These are phyloP conservation scores for Durusdinium trenchii DNA, from an alignment of 73 alveolate genomes.

Conservation along the genomic window DNA sequence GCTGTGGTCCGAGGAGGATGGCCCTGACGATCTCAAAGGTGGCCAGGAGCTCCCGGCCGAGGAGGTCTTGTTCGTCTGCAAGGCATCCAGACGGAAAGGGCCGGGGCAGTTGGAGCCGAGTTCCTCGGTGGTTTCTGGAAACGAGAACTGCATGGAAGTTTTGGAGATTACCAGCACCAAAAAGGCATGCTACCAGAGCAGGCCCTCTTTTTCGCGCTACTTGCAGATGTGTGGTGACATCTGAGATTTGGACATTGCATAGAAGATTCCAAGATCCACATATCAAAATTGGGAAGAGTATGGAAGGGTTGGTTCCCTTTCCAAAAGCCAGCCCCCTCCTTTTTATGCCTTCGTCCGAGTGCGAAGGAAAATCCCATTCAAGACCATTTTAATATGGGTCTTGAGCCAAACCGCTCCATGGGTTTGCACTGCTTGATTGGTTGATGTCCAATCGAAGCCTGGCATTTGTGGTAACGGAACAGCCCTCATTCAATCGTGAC, in stretches of 20 bases:
- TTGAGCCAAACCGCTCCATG: too few relatives aligned
- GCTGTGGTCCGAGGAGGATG: constrained; percentile 24
- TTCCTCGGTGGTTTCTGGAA: background rate
- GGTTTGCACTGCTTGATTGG: too few relatives aligned
- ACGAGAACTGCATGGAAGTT: background rate
- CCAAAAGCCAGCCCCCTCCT: too few relatives aligned
- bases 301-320: too few relatives aligned
- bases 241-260: background rate
- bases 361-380: too few relatives aligned
- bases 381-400: too few relatives aligned
- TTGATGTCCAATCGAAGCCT: too few relatives aligned
- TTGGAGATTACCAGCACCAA: background rate
- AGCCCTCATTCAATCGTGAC: too few relatives aligned
- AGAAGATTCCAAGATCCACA: background rate
- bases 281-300: too few relatives aligned
- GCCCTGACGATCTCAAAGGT: constrained; percentile 27
- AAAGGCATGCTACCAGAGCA: background rate
- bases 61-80: constrained; percentile 55
- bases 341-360: too few relatives aligned
- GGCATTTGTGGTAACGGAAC: too few relatives aligned
- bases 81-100: constrained; percentile 21
- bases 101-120: background rate
- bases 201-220: background rate
- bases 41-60: constrained; percentile 38
- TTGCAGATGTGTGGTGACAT: background rate